Evolutionary conservation across 441 rosid genomes (phyloP).

Genomic region (Flueggea neowawraea): DNA sequence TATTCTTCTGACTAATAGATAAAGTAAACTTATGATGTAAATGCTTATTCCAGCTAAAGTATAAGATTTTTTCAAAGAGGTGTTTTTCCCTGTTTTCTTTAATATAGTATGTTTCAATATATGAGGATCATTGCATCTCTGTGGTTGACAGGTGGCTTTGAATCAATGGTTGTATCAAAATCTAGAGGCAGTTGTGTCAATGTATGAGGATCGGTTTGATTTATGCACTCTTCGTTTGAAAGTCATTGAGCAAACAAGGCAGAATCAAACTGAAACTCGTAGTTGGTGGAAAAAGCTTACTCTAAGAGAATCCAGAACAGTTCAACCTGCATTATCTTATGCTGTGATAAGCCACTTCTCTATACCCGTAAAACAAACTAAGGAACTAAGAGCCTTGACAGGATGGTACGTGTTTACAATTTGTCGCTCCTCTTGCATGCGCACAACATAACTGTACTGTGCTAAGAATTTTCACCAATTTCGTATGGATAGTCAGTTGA

Average conservation of each 20-base stretch:
- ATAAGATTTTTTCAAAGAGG: too few relatives aligned
- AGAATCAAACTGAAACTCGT: conserved; percentile 33
- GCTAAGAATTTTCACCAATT: background rate
- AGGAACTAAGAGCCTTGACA: conserved; percentile 76
- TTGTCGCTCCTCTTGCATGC: conserved; percentile 8
- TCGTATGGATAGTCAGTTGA: background rate
- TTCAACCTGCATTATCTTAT: conserved; percentile 32
- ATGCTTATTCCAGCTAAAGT: too few relatives aligned
- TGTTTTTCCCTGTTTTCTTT: too few relatives aligned
- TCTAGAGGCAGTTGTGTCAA: conserved; percentile 77
- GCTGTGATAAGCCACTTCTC: conserved; percentile 51
- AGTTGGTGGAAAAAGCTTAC: conserved; percentile 72
- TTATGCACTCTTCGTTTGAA: conserved; percentile 51
- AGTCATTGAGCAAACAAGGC: conserved; percentile 37
- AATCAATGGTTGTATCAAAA: conserved; percentile 91
- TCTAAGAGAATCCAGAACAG: conserved; percentile 30
- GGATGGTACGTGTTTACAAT: conserved; percentile 71
- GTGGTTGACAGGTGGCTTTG: conserved; percentile 63
- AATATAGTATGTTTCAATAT: too few relatives aligned
- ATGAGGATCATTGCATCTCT: background rate
- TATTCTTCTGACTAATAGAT: too few relatives aligned
- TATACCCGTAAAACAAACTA: conserved; percentile 79
- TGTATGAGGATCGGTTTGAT: conserved; percentile 94
- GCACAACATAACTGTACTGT: background rate
- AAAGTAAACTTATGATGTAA: too few relatives aligned